Base-by-base conservation (phyloP, 352 stramenopile species). In the Phytophthora meadii region DNA sequence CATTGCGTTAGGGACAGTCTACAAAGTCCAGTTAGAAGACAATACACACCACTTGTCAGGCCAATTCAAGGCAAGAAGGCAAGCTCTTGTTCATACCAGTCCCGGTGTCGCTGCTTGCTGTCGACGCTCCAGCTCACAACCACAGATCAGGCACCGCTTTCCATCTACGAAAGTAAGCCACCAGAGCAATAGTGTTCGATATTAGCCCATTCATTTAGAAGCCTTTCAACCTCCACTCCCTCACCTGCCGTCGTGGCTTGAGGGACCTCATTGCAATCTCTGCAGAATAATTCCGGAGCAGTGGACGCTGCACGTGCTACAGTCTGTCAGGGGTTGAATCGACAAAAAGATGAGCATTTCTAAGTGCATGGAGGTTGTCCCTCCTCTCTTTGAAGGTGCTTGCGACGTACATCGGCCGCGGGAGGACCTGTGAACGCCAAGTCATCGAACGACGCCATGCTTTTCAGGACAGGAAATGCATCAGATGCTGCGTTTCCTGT, bases 401-500 rank as follows among this genome's bases (percentile, higher is more conserved):
- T 41, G 17, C 19, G 27, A 56, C 63, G 42, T 56, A 76, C 63
- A 25, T 56, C 46, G 47, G 34, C 24, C 51, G 48, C 17, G 49
- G 63, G 65, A 1, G 69, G 60, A 1, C 65, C 60, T 8, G 57
- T 77, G 67, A 92, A 92, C 15, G 84, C 84, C 45, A 92, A 70
- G 59, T 92, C 84, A 67, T 92, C 84, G 70, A 89, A 92, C 17
- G 84, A 87, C 34, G 80, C 67, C 77, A 91, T 91, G 7, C 19
- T 70, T 53, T 40, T 34, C 15, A 10, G 22, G 22, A 22, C 22
- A 22, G 22, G 32, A 42, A 41, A 11, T 34, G 28, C 28, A 9
- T 34, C 28, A 34, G 28, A 10, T 34, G 28, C 5, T 34, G 7
- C 0, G 36, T 57, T n/a, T 40, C 55, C 55, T 15, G 32, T 22